A percentile compares a stretch with the other conserved stretches of the same genome.
Evolutionary conservation across 805 yeast genomes (phyloP).

Genomic region (Candida anglica): DNA sequence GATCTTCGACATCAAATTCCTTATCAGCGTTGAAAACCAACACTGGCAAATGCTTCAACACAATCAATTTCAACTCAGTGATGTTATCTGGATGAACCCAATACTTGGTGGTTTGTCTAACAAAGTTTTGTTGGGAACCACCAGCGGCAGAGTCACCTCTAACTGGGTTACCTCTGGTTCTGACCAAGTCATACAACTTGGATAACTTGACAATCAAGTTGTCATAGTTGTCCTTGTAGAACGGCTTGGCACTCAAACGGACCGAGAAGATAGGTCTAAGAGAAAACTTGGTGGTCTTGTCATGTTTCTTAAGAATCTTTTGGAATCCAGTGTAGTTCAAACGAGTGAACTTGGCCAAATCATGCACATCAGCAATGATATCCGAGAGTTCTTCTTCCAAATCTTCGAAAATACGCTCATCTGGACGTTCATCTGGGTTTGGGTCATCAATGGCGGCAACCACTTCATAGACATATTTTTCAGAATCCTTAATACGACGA

Average conservation of each 20-base stretch:
- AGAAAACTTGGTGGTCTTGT: constrained; percentile 69
- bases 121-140: constrained; percentile 95
- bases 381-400: constrained; percentile 50
- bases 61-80: constrained; percentile 89
- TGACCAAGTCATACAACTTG: constrained; percentile 82
- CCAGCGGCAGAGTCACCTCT: constrained; percentile 97
- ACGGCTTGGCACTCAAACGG: constrained; percentile 88
- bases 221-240: constrained; percentile 93
- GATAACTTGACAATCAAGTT: constrained; percentile 84
- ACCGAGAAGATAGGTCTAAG: constrained; percentile 92
- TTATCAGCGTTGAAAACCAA: constrained; percentile 94
- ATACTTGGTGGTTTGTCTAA: constrained; percentile 96
- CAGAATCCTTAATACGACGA: constrained; percentile 81
- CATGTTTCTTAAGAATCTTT: constrained; percentile 94
- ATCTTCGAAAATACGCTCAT: constrained; percentile 41
- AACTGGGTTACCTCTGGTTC: constrained; percentile 95
- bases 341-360: constrained; percentile 88
- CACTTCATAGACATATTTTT: constrained; percentile 63
- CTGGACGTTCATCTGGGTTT: constrained; percentile 24
- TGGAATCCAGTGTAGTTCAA: constrained; percentile 96
- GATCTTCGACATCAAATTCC: constrained; percentile 91
- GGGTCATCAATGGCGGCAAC: constrained; percentile 45
- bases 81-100: constrained; percentile 99
- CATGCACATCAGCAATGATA: constrained; percentile 95
- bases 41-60: constrained; percentile 93